Evolutionary conservation across 1,139 yeast genomes (phyloP), one percentile per base, ranked within the genome.

Genomic region (Debaryomyces robertsiae): DNA sequence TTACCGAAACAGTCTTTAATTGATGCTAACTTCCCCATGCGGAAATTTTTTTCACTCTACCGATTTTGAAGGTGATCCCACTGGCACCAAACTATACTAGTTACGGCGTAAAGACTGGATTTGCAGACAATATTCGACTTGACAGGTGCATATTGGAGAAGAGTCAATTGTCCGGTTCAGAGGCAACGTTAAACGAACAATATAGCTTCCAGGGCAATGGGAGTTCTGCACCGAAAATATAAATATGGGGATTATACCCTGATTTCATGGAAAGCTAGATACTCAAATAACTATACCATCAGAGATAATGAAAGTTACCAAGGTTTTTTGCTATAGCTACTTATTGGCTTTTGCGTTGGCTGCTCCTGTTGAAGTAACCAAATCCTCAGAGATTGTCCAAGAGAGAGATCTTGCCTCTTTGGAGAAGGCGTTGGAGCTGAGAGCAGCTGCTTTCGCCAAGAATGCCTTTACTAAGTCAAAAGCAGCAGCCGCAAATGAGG

Each of bases 341-440:
- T 32, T 32, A 14, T 11, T 23, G 4, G 13, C 27, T n/a, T 6
- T 32, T 13, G 35, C 28, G 15, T 16, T 23, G 5, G 27, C 35
- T 3, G 35, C 28, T 4, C 35, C 35, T 6, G 23, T 32, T 10
- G 27, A 19, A 9, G 28, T 25, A 22, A 22, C 27, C 16, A 32
- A 14, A 10, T 9, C 28, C 3, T 7, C 27, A 3, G 35, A 11
- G 6, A 18, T 9, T 3, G 17, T 32, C 10, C 27, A 22, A 9
- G 18, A 22, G 14, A 32, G 35, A 32, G 23, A 32, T 13, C 35
- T 32, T 32, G 35, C 35, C 9, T 19, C 27, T 13, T 19, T 22
- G 19, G 35, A 32, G 25, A 9, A 11, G 14, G 27, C 28, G 5
- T 11, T 19, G 10, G 27, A 32, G 16, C 27, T 32, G 35, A 22